Conservation (phyloP, 306 rosid species). For the Glycine tomentella region DNA sequence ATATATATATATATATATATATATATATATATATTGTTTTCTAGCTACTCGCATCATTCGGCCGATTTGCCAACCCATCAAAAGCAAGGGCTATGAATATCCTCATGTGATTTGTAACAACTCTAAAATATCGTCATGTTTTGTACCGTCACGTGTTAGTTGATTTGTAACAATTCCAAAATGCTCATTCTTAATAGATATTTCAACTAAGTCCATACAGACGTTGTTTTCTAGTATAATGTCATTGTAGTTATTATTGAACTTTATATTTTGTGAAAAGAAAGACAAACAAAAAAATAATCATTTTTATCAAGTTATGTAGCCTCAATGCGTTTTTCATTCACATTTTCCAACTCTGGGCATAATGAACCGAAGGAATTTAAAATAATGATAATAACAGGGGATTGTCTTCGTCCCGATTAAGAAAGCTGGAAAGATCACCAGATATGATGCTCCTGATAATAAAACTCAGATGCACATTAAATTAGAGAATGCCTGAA, state of each 20-base stretch:
- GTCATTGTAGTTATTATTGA: background rate
- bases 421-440: conserved; percentile 10
- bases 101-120: too few relatives aligned
- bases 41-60: background rate
- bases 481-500: conserved; percentile 33
- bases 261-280: conserved; percentile 18
- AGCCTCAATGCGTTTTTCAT: conserved; percentile 27
- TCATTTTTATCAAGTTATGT: background rate
- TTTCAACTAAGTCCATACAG: background rate
- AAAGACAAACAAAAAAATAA: background rate
- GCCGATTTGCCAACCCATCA: too few relatives aligned
- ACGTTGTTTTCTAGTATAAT: background rate
- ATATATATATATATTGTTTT: too few relatives aligned
- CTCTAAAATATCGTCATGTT: too few relatives aligned
- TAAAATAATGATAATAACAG: conserved; percentile 6
- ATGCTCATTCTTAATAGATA: background rate
- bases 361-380: conserved; percentile 15
- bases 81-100: too few relatives aligned
- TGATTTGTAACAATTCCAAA: background rate
- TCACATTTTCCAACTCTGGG: background rate
- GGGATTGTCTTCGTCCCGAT: conserved; percentile 22
- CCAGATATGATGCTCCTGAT: conserved; percentile 4
- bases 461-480: conserved; percentile 32
- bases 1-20: too few relatives aligned
- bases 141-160: too few relatives aligned